Evolutionary conservation across 495 filamentous ascomycete genomes (phyloP).

Genomic region (Ascobolus immersus): DNA sequence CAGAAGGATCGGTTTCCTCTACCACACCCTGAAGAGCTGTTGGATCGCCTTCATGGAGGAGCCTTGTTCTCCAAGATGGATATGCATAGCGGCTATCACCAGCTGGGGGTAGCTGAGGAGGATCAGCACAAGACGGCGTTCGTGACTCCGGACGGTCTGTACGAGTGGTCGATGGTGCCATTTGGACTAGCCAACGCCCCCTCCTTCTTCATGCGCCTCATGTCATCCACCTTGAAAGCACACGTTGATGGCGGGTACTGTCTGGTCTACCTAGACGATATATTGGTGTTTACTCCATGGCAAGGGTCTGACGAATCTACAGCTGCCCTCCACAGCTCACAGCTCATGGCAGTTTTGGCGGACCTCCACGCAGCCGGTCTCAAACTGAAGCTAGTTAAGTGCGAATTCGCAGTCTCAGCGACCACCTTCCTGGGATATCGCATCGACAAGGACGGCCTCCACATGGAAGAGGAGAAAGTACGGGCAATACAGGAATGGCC

Average conservation of each 20-base stretch:
- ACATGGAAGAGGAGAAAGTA: too few species aligned
- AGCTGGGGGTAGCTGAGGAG: slow-evolving; percentile 11
- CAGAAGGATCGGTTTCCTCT: slow-evolving; percentile 22
- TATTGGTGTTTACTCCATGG: too few species aligned
- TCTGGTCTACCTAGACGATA: slow-evolving; percentile 1
- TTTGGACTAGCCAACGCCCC: slow-evolving; percentile 10
- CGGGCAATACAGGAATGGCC: too few species aligned
- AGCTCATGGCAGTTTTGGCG: too few species aligned
- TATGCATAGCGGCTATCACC: neutral
- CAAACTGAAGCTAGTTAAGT: too few species aligned
- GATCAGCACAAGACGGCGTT: slow-evolving; percentile 17
- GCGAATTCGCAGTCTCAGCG: too few species aligned
- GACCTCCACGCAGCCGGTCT: too few species aligned
- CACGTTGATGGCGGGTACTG: neutral
- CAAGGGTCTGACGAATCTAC: too few species aligned
- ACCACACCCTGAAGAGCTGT: slow-evolving; percentile 23
- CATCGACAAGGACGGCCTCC: too few species aligned
- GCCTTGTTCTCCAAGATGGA: slow-evolving; percentile 6
- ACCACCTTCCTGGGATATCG: too few species aligned
- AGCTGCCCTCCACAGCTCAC: too few species aligned
- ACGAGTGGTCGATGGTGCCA: slow-evolving; percentile 2
- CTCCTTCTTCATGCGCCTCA: slow-evolving; percentile 14
- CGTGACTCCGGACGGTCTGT: neutral
- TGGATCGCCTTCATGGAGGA: slow-evolving; percentile 9
- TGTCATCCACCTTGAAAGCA: slow-evolving; percentile 13